phyloP scores from a whole-genome alignment of 169 alveolate species.

The Plasmodium malariae region DNA sequence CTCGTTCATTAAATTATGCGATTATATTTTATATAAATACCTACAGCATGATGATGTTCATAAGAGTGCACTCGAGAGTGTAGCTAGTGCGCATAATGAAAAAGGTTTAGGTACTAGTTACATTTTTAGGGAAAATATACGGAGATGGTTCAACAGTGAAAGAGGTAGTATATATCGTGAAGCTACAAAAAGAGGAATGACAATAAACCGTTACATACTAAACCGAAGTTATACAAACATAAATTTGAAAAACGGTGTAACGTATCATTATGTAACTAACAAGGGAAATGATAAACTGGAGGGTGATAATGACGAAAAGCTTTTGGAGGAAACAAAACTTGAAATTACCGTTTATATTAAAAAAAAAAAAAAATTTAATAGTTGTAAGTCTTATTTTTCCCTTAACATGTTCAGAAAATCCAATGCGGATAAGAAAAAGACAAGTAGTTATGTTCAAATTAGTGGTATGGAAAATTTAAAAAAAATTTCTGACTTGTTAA shows the following conservation, averaged over 20 bases:
- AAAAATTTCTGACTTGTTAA: constrained; percentile 3
- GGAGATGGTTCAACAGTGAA: no score
- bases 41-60: neutral
- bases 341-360: neutral
- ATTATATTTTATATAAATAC: neutral
- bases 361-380: constrained; percentile 4
- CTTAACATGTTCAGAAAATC: neutral
- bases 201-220: no score
- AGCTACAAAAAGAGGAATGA: no score
- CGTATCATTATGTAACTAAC: no score
- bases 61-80: neutral
- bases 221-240: no score
- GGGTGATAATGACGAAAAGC: no score
- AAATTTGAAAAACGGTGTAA: no score
- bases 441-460: neutral
- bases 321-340: neutral
- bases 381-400: neutral
- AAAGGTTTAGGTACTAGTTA: no score
- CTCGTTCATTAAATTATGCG: constrained; percentile 1
- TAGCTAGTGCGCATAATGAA: no score
- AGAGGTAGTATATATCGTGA: no score
- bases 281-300: no score
- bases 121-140: no score
- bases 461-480: neutral
- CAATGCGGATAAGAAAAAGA: neutral